phyloP scores from a whole-genome alignment of 2,329 filamentous ascomycete genomes.

The Ilyonectria robusta region DNA sequence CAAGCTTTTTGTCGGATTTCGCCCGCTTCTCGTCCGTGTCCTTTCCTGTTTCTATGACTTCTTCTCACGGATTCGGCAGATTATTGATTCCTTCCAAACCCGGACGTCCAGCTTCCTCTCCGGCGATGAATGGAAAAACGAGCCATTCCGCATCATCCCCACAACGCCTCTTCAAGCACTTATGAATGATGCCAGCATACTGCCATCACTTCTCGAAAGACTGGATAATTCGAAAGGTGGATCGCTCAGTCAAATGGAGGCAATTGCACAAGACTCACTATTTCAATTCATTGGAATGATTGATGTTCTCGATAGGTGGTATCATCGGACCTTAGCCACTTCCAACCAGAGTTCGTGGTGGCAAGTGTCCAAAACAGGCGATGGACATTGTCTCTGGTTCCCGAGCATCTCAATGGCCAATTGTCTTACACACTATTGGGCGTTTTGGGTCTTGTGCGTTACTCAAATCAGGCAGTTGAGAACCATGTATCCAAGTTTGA shows the following conservation, averaged over 20 bases:
- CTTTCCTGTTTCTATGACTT: no score
- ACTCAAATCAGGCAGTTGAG: slow-evolving; percentile 40
- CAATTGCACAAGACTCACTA: neutral
- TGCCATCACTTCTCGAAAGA: slow-evolving; percentile 6
- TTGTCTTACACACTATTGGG: slow-evolving; percentile 55
- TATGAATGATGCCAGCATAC: slow-evolving; percentile 19
- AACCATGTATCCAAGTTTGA: neutral
- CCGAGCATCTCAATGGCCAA: slow-evolving; percentile 55
- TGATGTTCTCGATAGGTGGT: slow-evolving; percentile 1
- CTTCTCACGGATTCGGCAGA: neutral
- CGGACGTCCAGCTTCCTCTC: slow-evolving; percentile 24
- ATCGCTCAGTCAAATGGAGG: neutral
- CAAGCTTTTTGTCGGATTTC: slow-evolving; percentile 56
- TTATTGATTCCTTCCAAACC: slow-evolving; percentile 17
- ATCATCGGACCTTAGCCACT: neutral
- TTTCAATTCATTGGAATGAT: neutral
- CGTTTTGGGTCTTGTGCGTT: slow-evolving; percentile 55
- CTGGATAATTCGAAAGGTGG: slow-evolving; percentile 8
- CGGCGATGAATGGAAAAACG: slow-evolving; percentile 17
- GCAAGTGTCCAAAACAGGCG: neutral
- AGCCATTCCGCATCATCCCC: slow-evolving; percentile 18
- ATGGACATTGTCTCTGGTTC: slow-evolving; percentile 46
- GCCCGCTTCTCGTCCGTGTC: slow-evolving; percentile 55
- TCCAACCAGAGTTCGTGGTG: neutral
- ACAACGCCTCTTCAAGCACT: slow-evolving; percentile 24